A percentile compares a stretch with the other conserved stretches of the same genome.
Evolutionary conservation across 345 rosid species (phyloP).

Genomic region (Citrus trifoliata): DNA sequence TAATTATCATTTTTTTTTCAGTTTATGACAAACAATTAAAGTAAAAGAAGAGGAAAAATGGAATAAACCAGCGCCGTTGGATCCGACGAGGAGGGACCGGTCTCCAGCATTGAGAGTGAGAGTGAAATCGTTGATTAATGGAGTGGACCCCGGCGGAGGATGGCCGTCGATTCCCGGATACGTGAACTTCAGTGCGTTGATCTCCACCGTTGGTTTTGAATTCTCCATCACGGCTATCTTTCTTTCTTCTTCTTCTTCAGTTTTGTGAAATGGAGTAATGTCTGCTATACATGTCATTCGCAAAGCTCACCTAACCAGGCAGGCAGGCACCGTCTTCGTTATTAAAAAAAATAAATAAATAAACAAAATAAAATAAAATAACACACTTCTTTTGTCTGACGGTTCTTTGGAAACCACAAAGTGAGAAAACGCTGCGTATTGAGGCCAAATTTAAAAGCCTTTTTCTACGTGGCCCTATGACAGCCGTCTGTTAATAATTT

Average conservation of each 20-base stretch:
- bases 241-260: not conserved
- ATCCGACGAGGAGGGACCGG: constrained; percentile 95
- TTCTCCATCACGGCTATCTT: constrained; percentile 37
- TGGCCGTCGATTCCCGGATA: constrained; percentile 96
- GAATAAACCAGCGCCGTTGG: constrained; percentile 86
- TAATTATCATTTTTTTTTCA: not conserved
- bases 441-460: no score
- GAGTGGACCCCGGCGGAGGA: constrained; percentile 81
- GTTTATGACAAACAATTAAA: not conserved
- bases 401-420: no score
- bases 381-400: no score
- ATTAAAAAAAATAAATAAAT: no score
- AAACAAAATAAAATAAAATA: no score
- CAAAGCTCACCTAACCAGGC: not conserved
- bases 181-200: constrained; percentile 79
- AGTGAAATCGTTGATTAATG: constrained; percentile 68
- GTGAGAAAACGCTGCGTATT: no score
- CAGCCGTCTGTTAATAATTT: no score
- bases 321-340: no score
- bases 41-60: not conserved
- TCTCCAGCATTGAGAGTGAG: constrained; percentile 59
- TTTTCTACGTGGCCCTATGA: no score
- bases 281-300: not conserved
- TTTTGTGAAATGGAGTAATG: no score
- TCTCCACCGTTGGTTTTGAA: constrained; percentile 49